Percentiles rank a stretch among this genome's conserved stretches.
phyloP scores from a whole-genome alignment of 768 basidiomycete genomes.

The Rhodotorula paludigena region DNA sequence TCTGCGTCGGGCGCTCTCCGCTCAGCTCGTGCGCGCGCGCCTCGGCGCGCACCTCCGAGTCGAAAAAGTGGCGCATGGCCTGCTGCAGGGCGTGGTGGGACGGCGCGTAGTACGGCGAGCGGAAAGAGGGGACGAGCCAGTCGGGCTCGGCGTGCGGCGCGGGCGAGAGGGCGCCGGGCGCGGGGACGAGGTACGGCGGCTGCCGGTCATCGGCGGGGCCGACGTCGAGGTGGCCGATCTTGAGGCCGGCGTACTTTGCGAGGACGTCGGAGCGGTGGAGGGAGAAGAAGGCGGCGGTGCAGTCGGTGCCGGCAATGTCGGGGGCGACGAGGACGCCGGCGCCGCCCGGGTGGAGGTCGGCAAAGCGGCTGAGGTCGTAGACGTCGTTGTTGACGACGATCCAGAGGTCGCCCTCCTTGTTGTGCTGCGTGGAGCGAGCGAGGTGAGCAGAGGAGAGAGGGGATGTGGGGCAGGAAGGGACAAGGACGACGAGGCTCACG shows the following conservation, averaged over 20 bases:
- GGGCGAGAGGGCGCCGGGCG: conserved; percentile 59
- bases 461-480: neutral
- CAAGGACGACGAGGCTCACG: neutral
- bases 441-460: neutral
- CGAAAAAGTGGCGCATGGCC: conserved; percentile 62
- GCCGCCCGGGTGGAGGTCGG: conserved; percentile 77
- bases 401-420: conserved; percentile 78
- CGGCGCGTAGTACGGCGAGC: conserved; percentile 70
- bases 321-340: conserved; percentile 64
- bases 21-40: conserved; percentile 27
- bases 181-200: conserved; percentile 39
- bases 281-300: conserved; percentile 31
- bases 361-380: conserved; percentile 75
- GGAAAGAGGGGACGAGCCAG: conserved; percentile 67
- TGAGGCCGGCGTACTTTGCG: conserved; percentile 42
- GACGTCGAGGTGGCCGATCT: conserved; percentile 27
- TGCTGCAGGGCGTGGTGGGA: conserved; percentile 63
- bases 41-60: conserved; percentile 57
- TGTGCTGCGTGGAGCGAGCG: too few species aligned
- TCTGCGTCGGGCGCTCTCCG: conserved; percentile 30
- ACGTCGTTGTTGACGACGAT: conserved; percentile 74
- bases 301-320: conserved; percentile 59
- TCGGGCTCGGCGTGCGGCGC: conserved; percentile 85
- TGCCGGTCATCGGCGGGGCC: neutral
- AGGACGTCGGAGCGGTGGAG: conserved; percentile 42